Evolutionary conservation across 768 basidiomycete species (phyloP), one percentile per base, ranked within the genome.

Genomic region (Crassisporium funariophilum): DNA sequence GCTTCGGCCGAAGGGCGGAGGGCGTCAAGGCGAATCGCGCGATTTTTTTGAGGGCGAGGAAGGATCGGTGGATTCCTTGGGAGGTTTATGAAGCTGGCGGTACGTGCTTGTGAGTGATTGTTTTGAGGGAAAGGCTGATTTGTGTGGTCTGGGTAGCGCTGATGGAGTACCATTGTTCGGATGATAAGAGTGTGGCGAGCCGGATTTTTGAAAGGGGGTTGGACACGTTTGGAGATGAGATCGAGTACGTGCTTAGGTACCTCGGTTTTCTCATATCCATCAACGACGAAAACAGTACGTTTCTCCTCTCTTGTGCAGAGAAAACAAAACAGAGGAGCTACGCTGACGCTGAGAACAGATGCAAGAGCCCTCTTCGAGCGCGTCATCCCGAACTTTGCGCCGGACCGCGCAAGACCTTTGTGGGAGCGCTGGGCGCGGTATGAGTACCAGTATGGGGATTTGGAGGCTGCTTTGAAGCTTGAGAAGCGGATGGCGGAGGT

Each of bases 351-450:
- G 5, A n/a, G n/a, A 31, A 11, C 50, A 99, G 97, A 99, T 70
- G 97, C 95, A 1, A 83, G 95, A 45, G 95, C 95, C 0, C 72
- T 98, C 20, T 99, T 99, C 61, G 95, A 99, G 62, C 82, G 90
- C 20, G 85, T 91, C 5, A 88, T 95, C 19, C 66, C 76, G 12
- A 86, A 79, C 4, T 92, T 97, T 64, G 68, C 86, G 9, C 71
- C 88, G 6, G 88, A 91, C 35, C 81, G 82, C 33, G 91, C 91
- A 12, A 76, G 89, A 25, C 85, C 88, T 0, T 76, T 98, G 13
- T 99, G 95, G 95, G 93, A 97, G 60, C 82, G 91, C 35, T 98
- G 95, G 97, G 86, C 93, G 4, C 78, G 87, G 45, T 95, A 95
- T 69, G 92, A 97, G 65, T 98, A 94, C 68, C 86, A 91, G 58